phyloP scores from a whole-genome alignment of 768 basidiomycete genomes.

The Leccinum subtestaceum region DNA sequence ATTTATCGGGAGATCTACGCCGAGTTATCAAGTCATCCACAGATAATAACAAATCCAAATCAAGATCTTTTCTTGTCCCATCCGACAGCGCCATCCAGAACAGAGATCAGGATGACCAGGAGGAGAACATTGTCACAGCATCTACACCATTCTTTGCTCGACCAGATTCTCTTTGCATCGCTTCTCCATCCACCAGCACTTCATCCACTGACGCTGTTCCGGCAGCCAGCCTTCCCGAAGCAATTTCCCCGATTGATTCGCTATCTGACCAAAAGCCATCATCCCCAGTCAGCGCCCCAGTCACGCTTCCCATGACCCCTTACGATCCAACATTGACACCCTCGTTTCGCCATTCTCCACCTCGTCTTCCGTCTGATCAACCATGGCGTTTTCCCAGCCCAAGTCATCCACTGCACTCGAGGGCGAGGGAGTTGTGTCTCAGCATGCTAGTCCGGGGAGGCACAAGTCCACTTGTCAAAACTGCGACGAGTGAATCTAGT shows the following conservation, averaged over 20 bases:
- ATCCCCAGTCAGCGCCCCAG: constrained; percentile 27
- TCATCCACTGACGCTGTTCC: not conserved
- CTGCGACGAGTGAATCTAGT: constrained; percentile 25
- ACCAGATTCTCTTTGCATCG: constrained; percentile 23
- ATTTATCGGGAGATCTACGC: constrained; percentile 30
- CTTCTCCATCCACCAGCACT: constrained; percentile 13
- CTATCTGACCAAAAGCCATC: constrained; percentile 9
- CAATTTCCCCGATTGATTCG: not conserved
- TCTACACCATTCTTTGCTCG: constrained; percentile 27
- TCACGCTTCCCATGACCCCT: constrained; percentile 59
- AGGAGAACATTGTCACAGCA: constrained; percentile 11
- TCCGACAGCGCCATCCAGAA: constrained; percentile 14
- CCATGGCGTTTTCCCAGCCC: constrained; percentile 83
- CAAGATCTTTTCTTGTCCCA: constrained; percentile 21
- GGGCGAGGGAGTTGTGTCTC: constrained; percentile 60
- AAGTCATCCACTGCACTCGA: constrained; percentile 71
- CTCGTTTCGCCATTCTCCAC: constrained; percentile 74
- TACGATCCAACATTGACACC: constrained; percentile 75
- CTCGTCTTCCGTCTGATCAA: constrained; percentile 71
- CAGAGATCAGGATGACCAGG: constrained; percentile 11
- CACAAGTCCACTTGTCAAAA: constrained; percentile 46
- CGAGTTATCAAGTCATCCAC: constrained; percentile 27
- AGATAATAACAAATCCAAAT: constrained; percentile 21
- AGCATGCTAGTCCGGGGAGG: constrained; percentile 57
- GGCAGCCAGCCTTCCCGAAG: constrained; percentile 2